These are phyloP conservation scores for Zygosaccharomyces pseudorouxii DNA, from an alignment of 805 yeast species.

Conservation along the genomic window DNA sequence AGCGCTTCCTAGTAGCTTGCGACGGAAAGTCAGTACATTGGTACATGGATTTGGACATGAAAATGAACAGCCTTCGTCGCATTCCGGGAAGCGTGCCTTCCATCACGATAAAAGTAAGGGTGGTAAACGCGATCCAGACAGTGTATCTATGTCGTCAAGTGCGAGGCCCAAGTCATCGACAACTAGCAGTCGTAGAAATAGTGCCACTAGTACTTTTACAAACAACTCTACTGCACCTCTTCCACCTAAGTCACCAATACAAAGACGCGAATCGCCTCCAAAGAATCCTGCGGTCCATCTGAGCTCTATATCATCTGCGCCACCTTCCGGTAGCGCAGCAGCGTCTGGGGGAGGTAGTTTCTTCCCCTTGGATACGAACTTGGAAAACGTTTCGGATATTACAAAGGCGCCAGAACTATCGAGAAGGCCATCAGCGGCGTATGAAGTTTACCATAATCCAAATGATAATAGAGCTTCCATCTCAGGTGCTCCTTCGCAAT, in stretches of 20 bases:
- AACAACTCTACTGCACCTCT: background rate
- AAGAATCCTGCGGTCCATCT: background rate
- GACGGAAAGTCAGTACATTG: constrained; percentile 23
- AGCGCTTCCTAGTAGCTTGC: constrained; percentile 13
- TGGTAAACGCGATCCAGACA: constrained; percentile 1
- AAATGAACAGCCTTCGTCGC: constrained; percentile 1
- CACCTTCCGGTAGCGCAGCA: too few relatives aligned
- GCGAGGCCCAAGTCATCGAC: constrained; percentile 8
- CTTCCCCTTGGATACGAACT: constrained; percentile 29
- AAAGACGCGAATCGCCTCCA: background rate
- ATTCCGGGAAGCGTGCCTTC: background rate
- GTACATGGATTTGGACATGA: constrained; percentile 23
- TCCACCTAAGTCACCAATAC: background rate
- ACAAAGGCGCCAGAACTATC: constrained; percentile 14
- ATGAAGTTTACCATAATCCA: background rate
- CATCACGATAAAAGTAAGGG: constrained; percentile 3
- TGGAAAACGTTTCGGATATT: constrained; percentile 28
- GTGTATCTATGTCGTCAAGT: background rate
- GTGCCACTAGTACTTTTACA: constrained; percentile 7
- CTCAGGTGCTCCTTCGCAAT: background rate
- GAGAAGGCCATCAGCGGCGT: background rate
- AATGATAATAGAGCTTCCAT: background rate
- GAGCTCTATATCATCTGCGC: background rate
- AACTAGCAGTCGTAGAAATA: constrained; percentile 9
- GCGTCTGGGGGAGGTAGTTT: constrained; percentile 5